phyloP scores from a whole-genome alignment of 2,329 filamentous ascomycete genomes.

The Trichoderma citrinoviride region DNA sequence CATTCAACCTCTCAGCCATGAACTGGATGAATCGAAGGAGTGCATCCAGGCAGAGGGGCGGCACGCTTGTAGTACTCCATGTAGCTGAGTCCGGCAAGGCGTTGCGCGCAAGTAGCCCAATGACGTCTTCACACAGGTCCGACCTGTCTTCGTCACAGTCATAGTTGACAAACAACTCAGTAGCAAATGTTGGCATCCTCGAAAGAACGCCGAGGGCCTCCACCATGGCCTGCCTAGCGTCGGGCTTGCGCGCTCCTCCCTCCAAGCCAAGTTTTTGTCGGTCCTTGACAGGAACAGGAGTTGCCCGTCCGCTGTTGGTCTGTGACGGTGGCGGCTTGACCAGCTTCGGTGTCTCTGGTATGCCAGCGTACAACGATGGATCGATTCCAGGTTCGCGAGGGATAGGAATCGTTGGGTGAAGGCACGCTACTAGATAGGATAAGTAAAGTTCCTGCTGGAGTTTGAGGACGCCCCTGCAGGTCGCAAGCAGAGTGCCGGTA shows the following conservation, averaged over 20 bases:
- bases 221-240: slow-evolving; percentile 96
- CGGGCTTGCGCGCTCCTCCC: slow-evolving; percentile 85
- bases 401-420: slow-evolving; percentile 93
- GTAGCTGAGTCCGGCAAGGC: slow-evolving; percentile 95
- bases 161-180: slow-evolving; percentile 95
- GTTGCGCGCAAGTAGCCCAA: slow-evolving; percentile 87
- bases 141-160: slow-evolving; percentile 90
- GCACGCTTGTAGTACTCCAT: slow-evolving; percentile 98
- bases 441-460: slow-evolving; percentile 95
- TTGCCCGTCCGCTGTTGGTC: slow-evolving; percentile 74
- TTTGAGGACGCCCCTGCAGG: slow-evolving; percentile 86
- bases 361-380: slow-evolving; percentile 85
- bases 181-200: slow-evolving; percentile 90
- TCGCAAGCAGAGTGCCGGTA: slow-evolving; percentile 84
- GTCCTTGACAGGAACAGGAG: slow-evolving; percentile 88
- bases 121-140: slow-evolving; percentile 92
- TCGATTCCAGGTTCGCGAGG: slow-evolving; percentile 88
- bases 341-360: slow-evolving; percentile 85
- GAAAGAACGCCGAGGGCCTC: slow-evolving; percentile 91
- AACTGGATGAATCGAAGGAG: slow-evolving; percentile 88
- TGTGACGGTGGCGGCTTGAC: slow-evolving; percentile 75
- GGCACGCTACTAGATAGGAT: slow-evolving; percentile 88
- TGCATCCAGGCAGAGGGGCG: slow-evolving; percentile 89
- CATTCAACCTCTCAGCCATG: slow-evolving; percentile 79
- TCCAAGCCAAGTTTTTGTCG: slow-evolving; percentile 90